Base-by-base conservation (phyloP, 768 basidiomycete species). In the Suillus plorans region DNA sequence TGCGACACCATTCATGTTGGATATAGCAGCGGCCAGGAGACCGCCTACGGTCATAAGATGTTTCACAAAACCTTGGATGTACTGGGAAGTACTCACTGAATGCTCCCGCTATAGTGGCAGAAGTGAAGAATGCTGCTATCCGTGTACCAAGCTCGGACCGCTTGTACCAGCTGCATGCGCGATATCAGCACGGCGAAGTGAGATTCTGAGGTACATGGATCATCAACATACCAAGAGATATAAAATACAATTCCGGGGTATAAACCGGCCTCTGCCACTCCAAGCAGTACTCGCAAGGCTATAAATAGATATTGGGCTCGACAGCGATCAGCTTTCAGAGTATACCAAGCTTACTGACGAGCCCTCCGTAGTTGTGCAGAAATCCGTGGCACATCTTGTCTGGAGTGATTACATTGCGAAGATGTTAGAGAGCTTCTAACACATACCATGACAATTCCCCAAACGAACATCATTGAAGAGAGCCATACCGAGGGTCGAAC, bases 21-120 rank as follows among this genome's bases (percentile, higher is more conserved):
- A 81, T 44, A 91, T 90, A 1, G 85, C 88, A 31, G 83, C 85
- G 20, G 89, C 87, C 42, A 90, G 77, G 12, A 88, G 80, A 34
- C 89, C 88, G 69, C 86, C 88, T 88, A 61, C 13, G 28, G n/a
- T 20, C 31, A 58, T 42, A 49, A 25, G 18, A 31, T 39, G 25
- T 60, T n/a, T 64, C 64, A 28, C 18, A 49, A 34, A 36, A 13
- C 36, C 12, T 52, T 9, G 18, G 4, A 22, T 59, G 10, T 28
- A 10, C 41, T 34, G 16, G 31, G n/a, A 22, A n/a, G 57, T 44
- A 72, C 81, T 60, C 61, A 88, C 89, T 87, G 74, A 91, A 91
- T 16, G 89, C 89, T 28, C 92, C 92, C 5, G 91, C 86, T 36
- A 90, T 81, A 0, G 92, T 93, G 2, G 91, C 90, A 36, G 91